A percentile compares a stretch with the other conserved stretches of the same genome.
Conservation (phyloP, 2,329 filamentous ascomycete species). For the Fusarium aywerte region DNA sequence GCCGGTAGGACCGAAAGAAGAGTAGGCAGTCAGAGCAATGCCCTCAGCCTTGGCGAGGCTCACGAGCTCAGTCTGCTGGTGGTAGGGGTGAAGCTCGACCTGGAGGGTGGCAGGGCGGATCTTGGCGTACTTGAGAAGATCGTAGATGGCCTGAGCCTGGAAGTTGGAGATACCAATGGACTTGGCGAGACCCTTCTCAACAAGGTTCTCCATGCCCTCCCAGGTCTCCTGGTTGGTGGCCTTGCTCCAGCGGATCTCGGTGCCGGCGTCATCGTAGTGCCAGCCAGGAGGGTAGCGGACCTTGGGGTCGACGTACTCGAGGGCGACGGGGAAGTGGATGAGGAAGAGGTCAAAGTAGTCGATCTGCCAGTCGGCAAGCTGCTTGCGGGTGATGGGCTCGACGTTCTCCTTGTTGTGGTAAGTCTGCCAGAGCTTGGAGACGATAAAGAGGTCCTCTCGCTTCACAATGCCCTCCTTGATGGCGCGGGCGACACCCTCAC, state of each 20-base stretch:
- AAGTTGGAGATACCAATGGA: conserved; percentile 88
- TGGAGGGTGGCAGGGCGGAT: conserved; percentile 81
- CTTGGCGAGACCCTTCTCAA: conserved; percentile 73
- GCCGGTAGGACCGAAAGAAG: conserved; percentile 80
- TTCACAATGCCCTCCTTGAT: conserved; percentile 84
- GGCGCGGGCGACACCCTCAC: conserved; percentile 79
- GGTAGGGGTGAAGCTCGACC: conserved; percentile 91
- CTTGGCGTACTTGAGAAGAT: conserved; percentile 80
- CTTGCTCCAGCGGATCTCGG: conserved; percentile 71
- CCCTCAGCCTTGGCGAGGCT: conserved; percentile 75
- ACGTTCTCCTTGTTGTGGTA: conserved; percentile 86
- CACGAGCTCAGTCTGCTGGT: conserved; percentile 78
- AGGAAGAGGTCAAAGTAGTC: conserved; percentile 93
- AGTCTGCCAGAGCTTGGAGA: conserved; percentile 92
- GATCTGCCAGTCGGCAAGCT: conserved; percentile 83
- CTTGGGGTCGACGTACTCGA: conserved; percentile 84
- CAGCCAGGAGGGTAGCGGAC: conserved; percentile 85
- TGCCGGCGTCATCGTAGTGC: conserved; percentile 70
- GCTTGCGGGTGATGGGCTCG: conserved; percentile 78
- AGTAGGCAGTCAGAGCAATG: conserved; percentile 84
- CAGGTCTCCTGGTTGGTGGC: conserved; percentile 84
- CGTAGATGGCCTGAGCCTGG: conserved; percentile 79
- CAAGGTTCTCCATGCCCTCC: conserved; percentile 80
- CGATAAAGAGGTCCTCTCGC: conserved; percentile 89
- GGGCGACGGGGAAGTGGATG: conserved; percentile 87